Evolutionary conservation across 192 early-diverging fungal genomes (phyloP).

Genomic region (Paraglomus occultum): DNA sequence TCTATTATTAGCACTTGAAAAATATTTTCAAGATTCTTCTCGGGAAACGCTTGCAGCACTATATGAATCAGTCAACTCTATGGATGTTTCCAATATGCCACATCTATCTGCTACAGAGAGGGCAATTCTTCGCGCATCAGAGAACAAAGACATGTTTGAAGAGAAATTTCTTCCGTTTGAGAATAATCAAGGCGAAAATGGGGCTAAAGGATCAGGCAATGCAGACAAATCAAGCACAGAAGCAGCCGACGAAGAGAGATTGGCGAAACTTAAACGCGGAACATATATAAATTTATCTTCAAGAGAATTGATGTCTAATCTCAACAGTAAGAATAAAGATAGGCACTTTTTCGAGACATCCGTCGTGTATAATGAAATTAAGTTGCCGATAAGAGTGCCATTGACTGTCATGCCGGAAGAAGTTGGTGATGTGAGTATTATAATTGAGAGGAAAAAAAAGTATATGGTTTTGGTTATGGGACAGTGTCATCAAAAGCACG

Average conservation of each 20-base stretch:
- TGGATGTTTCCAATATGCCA: constrained; percentile 82
- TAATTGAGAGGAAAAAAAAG: neutral
- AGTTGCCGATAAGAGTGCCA: constrained; percentile 84
- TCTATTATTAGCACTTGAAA: constrained; percentile 85
- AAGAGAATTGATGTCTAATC: constrained; percentile 38
- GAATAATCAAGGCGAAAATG: constrained; percentile 31
- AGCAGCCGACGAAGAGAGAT: constrained; percentile 29
- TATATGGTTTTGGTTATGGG: neutral
- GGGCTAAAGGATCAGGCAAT: constrained; percentile 26
- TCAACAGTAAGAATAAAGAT: constrained; percentile 72
- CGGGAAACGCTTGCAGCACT: constrained; percentile 73
- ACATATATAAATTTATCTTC: constrained; percentile 51
- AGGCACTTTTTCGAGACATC: constrained; percentile 85
- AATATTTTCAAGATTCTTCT: constrained; percentile 79
- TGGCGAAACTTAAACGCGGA: constrained; percentile 39
- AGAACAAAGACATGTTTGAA: constrained; percentile 82
- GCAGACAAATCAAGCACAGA: neutral
- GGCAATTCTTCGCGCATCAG: constrained; percentile 79
- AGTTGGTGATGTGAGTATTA: constrained; percentile 77
- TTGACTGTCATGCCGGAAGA: constrained; percentile 85
- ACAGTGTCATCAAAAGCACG: too few species aligned
- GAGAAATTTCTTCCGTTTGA: constrained; percentile 64
- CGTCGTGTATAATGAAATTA: constrained; percentile 80
- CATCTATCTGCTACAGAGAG: constrained; percentile 72
- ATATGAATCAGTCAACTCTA: constrained; percentile 78